Conservation (phyloP, 1,284 basidiomycete species). For the Rhodotorula sp. region DNA sequence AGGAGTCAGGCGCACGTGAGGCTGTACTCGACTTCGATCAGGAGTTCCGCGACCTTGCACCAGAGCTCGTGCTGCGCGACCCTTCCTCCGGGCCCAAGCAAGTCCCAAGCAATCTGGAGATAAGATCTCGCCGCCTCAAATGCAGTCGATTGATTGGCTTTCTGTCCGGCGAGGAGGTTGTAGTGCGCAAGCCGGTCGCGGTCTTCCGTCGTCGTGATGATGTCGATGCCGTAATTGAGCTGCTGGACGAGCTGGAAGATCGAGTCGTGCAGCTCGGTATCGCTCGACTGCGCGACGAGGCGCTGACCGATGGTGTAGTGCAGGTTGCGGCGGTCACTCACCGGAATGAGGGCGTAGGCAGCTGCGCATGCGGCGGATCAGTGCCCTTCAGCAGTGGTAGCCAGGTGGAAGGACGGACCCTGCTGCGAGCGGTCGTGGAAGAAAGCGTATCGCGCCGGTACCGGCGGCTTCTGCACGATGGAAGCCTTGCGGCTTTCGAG, state of each 20-base stretch:
- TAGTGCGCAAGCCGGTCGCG: conserved; percentile 29
- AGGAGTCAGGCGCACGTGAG: conserved; percentile 25
- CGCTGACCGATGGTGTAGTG: conserved; percentile 36
- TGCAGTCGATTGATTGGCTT: conserved; percentile 31
- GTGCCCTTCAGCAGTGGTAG: too few species aligned
- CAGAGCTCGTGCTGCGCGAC: conserved; percentile 27
- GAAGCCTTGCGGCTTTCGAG: conserved; percentile 2
- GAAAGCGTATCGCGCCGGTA: conserved; percentile 27
- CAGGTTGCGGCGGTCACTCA: neutral
- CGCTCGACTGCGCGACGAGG: conserved; percentile 16
- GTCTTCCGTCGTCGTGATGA: conserved; percentile 20
- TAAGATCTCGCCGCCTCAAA: conserved; percentile 38
- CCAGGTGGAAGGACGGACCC: conserved; percentile 8
- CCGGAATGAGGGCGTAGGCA: conserved; percentile 37
- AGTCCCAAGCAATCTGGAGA: conserved; percentile 28
- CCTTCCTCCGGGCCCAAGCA: conserved; percentile 32
- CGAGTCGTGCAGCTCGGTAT: conserved; percentile 13
- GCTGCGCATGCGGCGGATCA: neutral
- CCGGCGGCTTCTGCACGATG: conserved; percentile 4
- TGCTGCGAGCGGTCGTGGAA: conserved; percentile 43
- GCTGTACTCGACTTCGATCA: conserved; percentile 37
- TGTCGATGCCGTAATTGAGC: conserved; percentile 34
- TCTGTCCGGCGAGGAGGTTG: conserved; percentile 33
- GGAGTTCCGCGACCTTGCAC: conserved; percentile 29
- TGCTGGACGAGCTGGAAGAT: conserved; percentile 41